Evolutionary conservation across 164 flowering plant species (phyloP).

Genomic region (Nelumbo lutea): DNA sequence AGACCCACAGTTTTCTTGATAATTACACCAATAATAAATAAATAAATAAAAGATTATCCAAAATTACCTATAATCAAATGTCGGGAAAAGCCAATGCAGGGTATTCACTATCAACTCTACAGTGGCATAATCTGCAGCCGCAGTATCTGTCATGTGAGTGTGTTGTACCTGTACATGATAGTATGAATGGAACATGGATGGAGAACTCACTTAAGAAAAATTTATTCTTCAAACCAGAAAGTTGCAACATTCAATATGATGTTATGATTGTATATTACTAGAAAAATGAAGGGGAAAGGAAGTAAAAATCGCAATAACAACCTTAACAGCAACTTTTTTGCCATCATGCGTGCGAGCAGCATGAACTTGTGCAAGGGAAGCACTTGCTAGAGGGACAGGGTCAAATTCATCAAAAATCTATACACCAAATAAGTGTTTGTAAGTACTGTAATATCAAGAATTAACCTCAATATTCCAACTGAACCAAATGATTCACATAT

Average conservation of each 20-base stretch:
- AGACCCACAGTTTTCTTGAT: no score
- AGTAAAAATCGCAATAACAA: conserved; percentile 12
- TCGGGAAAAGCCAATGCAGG: conserved; percentile 68
- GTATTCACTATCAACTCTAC: conserved; percentile 78
- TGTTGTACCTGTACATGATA: conserved; percentile 79
- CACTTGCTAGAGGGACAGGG: conserved; percentile 91
- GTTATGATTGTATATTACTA: neutral
- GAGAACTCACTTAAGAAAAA: conserved; percentile 6
- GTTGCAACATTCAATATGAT: neutral
- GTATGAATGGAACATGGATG: conserved; percentile 6
- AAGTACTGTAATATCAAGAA: neutral
- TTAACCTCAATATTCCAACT: neutral
- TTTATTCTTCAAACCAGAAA: neutral
- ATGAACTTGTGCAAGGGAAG: conserved; percentile 98
- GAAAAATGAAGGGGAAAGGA: neutral
- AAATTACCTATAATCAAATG: conserved; percentile 86
- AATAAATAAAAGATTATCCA: neutral
- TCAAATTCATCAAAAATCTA: conserved; percentile 81
- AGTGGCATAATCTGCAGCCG: conserved; percentile 85
- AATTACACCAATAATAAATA: neutral
- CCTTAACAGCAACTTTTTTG: conserved; percentile 97
- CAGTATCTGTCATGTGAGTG: conserved; percentile 96
- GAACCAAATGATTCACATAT: neutral
- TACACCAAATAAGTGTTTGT: conserved; percentile 7
- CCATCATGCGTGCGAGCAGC: conserved; percentile 81